Percentiles rank a stretch among this genome's conserved stretches.
These are phyloP conservation scores for Crithidia mellificae DNA, from an alignment of 208 protist species.

Conservation along the genomic window DNA sequence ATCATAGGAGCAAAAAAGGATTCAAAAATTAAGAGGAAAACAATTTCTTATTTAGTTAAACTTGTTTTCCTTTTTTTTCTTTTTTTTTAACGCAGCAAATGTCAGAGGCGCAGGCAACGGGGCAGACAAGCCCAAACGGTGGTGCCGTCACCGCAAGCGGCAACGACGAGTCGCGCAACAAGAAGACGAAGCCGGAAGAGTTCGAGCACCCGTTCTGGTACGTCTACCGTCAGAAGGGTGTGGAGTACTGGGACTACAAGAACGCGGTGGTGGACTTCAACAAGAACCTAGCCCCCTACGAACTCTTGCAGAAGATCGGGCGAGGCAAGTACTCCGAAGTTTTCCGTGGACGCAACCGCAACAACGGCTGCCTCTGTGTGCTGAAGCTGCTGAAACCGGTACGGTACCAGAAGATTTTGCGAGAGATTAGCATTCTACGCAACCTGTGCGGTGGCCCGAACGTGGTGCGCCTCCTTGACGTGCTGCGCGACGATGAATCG, in stretches of 20 bases:
- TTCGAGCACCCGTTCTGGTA: conserved; percentile 81
- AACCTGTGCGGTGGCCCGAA: conserved; percentile 98
- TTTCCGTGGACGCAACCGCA: conserved; percentile 95
- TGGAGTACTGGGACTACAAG: conserved; percentile 95
- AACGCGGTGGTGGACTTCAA: conserved; percentile 76
- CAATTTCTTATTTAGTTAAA: too few relatives aligned
- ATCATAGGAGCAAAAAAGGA: too few relatives aligned
- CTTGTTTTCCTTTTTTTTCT: too few relatives aligned
- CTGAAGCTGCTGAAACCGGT: conserved; percentile 99
- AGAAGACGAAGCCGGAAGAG: conserved; percentile 32
- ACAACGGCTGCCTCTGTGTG: conserved; percentile 92
- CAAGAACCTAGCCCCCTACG: conserved; percentile 94
- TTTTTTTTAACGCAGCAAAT: too few relatives aligned
- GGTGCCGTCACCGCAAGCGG: neutral
- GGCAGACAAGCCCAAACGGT: neutral
- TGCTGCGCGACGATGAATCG: conserved; percentile 94
- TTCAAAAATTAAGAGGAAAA: too few relatives aligned
- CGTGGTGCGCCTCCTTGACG: conserved; percentile 98
- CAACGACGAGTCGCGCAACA: conserved; percentile 19
- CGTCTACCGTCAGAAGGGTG: conserved; percentile 70
- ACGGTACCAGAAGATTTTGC: conserved; percentile 99
- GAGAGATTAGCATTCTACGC: conserved; percentile 98
- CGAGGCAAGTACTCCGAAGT: conserved; percentile 99
- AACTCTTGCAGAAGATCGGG: conserved; percentile 95
- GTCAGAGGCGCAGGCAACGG: conserved; percentile 1